Evolutionary conservation across 768 basidiomycete species (phyloP), one percentile per base, ranked within the genome.

Genomic region (Clavaria fumosa): DNA sequence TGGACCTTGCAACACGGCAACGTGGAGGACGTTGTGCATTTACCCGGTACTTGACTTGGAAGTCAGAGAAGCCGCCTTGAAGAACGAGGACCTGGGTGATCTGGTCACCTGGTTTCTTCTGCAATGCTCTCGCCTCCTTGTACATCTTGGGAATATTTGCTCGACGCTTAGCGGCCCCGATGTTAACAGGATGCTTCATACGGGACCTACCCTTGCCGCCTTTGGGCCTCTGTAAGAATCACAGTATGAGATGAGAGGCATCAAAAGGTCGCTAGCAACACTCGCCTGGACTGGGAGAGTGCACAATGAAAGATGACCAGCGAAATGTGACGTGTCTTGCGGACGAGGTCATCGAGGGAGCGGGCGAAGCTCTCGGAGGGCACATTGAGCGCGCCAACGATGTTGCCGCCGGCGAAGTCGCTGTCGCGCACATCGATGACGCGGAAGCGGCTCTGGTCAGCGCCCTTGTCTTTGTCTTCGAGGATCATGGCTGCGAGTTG

Each of bases 351-450:
- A 48, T 77, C 65, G 21, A 85, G 72, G 15, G 57, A 64, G 35
- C 52, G 57, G 23, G 67, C 51, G 54, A 86, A 84, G 34, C 62
- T 63, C 20, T 52, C 43, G 5, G 80, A 80, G 1, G 85, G 85
- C 23, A 64, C 50, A 49, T 81, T 72, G 41, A 69, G 49, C 28
- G 70, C 64, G 43, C 69, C 66, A 45, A 67, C 72, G 53, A 89
- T 83, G 52, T 88, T 78, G 24, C 85, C 85, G 45, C 85, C 85
- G 7, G 51, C 60, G 55, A 66, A 81, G 45, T 89, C 85, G 39
- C 76, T 70, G 53, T 85, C 84, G n/a, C 85, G 75, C 22, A 89
- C 85, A 53, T 89, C 85, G 27, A 89, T 69, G 31, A 89, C 66
- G 21, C 78, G 53, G 51, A 75, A 88, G 51, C 86, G 81, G 51